A percentile compares a stretch with the other conserved stretches of the same genome.
These are phyloP conservation scores for Ampelomyces quisqualis DNA, from an alignment of 2,329 filamentous ascomycete species.

Conservation along the genomic window DNA sequence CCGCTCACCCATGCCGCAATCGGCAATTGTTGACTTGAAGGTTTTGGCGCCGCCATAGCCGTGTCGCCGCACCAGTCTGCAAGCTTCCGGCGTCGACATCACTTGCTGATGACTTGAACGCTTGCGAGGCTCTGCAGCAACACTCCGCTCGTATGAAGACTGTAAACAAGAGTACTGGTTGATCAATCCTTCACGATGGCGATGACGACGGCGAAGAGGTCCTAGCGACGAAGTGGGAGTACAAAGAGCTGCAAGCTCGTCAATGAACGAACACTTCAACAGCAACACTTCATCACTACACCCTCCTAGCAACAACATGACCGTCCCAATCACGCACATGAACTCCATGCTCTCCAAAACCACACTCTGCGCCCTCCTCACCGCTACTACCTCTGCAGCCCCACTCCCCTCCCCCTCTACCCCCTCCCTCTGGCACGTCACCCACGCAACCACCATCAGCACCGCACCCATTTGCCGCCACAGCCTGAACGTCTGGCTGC, in stretches of 20 bases:
- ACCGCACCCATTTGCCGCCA: constrained; percentile 25
- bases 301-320: background rate
- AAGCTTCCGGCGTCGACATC: background rate
- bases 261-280: background rate
- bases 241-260: background rate
- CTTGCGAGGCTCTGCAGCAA: too few species aligned
- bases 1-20: constrained; percentile 1
- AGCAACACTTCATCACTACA: background rate
- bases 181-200: too few species aligned
- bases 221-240: background rate
- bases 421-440: constrained; percentile 20
- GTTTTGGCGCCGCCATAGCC: constrained; percentile 7
- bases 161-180: too few species aligned
- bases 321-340: background rate
- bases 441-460: constrained; percentile 20
- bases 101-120: background rate
- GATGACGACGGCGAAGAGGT: background rate
- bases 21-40: constrained; percentile 5
- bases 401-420: constrained; percentile 1
- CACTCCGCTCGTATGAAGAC: too few species aligned
- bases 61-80: constrained; percentile 2
- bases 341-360: constrained; percentile 18
- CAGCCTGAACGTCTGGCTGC: constrained; percentile 20
- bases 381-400: constrained; percentile 8
- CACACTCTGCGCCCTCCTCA: constrained; percentile 10